Conservation (phyloP, 129 eudicot genomes). For the Cynara cardunculus region DNA sequence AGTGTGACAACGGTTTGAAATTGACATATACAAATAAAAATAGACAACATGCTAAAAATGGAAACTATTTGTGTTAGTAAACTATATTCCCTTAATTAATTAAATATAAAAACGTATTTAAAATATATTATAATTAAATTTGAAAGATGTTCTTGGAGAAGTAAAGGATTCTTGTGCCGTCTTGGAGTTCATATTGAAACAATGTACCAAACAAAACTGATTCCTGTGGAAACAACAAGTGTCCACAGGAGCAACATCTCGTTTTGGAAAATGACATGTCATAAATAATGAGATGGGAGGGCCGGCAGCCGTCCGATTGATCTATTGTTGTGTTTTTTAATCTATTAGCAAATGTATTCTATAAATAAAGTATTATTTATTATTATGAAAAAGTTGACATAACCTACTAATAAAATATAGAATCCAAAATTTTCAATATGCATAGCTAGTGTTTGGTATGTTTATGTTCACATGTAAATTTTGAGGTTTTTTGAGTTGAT, state of each 20-base stretch:
- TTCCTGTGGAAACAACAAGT: slow-evolving; percentile 1
- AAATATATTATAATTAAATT: neutral
- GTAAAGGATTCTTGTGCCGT: slow-evolving; percentile 27
- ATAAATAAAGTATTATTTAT: neutral
- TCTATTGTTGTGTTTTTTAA: neutral
- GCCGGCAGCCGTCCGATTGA: slow-evolving; percentile 29
- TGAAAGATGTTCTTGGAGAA: neutral
- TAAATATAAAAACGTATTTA: neutral
- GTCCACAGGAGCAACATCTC: slow-evolving; percentile 19
- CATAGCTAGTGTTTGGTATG: neutral
- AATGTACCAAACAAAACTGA: neutral
- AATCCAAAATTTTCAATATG: neutral
- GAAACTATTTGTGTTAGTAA: neutral
- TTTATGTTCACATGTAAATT: neutral
- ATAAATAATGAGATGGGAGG: slow-evolving; percentile 4
- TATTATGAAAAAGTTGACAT: neutral
- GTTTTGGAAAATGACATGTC: neutral
- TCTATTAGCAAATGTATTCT: neutral
- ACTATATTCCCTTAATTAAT: neutral
- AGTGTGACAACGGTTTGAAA: neutral
- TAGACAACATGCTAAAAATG: neutral
- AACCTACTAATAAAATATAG: neutral
- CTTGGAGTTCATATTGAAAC: slow-evolving; percentile 5
- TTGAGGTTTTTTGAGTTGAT: neutral
- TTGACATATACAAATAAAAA: neutral